Evolutionary conservation across 129 eudicot genomes (phyloP).

Genomic region (Gnaphalium uliginosum): DNA sequence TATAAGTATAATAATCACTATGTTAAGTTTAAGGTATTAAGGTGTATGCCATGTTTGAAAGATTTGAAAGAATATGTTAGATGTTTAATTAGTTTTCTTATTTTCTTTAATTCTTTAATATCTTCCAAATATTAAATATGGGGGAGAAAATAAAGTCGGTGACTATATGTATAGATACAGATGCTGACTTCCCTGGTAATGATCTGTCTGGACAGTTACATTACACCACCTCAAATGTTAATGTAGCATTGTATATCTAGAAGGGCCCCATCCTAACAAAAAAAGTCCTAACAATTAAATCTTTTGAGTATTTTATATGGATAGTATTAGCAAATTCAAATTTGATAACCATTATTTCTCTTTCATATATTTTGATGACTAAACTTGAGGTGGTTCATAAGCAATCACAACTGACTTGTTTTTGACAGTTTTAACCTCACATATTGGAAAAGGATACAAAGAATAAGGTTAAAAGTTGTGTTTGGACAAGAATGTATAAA

Average conservation of each 20-base stretch:
- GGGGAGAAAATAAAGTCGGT: conserved; percentile 6
- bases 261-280: conserved; percentile 1
- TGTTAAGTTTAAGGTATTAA: too few relatives aligned
- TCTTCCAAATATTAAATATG: neutral
- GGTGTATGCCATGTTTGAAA: neutral
- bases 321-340: neutral
- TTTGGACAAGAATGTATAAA: neutral
- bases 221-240: conserved; percentile 14
- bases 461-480: too few relatives aligned
- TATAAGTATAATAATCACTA: too few relatives aligned
- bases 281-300: neutral
- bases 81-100: too few relatives aligned
- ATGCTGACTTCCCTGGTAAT: conserved; percentile 20
- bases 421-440: too few relatives aligned
- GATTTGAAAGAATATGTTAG: too few relatives aligned
- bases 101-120: too few relatives aligned
- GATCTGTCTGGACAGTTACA: conserved; percentile 24
- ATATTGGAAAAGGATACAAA: too few relatives aligned
- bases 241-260: neutral
- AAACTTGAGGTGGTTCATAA: too few relatives aligned
- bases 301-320: neutral
- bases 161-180: neutral
- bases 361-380: neutral
- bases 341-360: neutral
- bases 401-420: too few relatives aligned